Base-by-base conservation (phyloP, 2,329 filamentous ascomycete genomes). In the Alternaria burnsii region DNA sequence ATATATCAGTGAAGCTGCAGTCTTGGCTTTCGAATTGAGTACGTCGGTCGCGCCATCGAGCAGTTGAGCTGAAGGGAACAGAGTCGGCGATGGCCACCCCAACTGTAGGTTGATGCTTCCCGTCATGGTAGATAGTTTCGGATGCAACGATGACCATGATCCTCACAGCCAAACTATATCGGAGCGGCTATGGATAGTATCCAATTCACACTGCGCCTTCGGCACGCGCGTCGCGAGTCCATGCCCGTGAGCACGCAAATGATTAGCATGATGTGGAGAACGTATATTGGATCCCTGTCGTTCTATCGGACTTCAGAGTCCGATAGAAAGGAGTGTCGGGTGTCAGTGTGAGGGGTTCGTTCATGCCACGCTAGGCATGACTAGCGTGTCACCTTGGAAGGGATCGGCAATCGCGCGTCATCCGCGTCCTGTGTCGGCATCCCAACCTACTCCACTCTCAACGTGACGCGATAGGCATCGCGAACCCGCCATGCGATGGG, bases 1-100 rank as follows among this genome's bases (percentile, higher is more conserved):
- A 72, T 96, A 96, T 57, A 89, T 83, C 7, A 96, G 84, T 14
- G 84, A 88, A 1, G 87, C 84, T 1, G 83, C 79, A 61, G 84
- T 86, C 56, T 89, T 80, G 16, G 77, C 72, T 7, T 86, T 84
- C 68, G 89, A 81, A 8, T 85, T 81, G 40, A 94, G 83, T 12
- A 88, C 85, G 34, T 81, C 79, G 55, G 83, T 78, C 54, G 88
- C 82, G 24, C 90, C 88, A 8, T 80, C 74, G 32, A 84, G 81
- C 55, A 94, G 83, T 12, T 87, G 82, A 5, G 81, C 72, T 2
- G 85, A 83, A 9, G 91, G 90, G 14, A 94, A 84, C 5, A 94
- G 85, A 26, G 78, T 73, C 36, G 82, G 79, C 68, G 81, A 81
- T 0, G 89, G 89, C 88, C 89, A 91, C 67, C 89, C 89, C 26